phyloP scores from a whole-genome alignment of 2,329 filamentous ascomycete genomes.

The Xylariaceae sp. region DNA sequence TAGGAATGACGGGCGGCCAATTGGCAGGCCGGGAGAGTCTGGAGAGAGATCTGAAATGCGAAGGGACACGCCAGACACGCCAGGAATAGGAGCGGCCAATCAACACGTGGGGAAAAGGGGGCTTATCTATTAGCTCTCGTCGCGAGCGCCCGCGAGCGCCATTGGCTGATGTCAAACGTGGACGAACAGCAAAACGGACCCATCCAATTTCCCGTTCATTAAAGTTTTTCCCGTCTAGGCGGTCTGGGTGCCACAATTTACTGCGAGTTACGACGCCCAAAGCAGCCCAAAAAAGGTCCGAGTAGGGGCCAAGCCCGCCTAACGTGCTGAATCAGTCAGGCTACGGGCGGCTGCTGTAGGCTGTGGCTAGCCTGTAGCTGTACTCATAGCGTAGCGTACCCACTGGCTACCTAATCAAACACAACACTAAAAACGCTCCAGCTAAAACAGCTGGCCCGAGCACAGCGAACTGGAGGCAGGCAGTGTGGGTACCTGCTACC shows the following conservation, averaged over 20 bases:
- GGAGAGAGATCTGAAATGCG: not conserved
- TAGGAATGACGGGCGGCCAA: not conserved
- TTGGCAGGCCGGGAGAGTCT: too few species aligned
- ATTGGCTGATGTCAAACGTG: constrained; percentile 13
- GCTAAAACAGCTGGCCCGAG: too few species aligned
- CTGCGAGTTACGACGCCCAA: not conserved
- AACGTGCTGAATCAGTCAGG: not conserved
- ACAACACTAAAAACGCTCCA: too few species aligned
- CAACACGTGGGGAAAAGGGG: constrained; percentile 19
- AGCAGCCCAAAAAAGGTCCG: not conserved
- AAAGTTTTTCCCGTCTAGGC: constrained; percentile 12
- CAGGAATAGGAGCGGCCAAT: not conserved
- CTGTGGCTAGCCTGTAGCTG: not conserved
- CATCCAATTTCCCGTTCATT: constrained; percentile 23
- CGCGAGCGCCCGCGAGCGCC: not conserved
- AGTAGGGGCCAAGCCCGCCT: not conserved
- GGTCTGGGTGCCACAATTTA: not conserved
- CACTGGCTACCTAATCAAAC: too few species aligned
- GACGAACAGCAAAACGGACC: constrained; percentile 1
- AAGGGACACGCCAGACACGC: not conserved
- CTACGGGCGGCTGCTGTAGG: too few species aligned
- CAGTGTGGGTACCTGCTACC: too few species aligned
- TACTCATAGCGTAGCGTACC: too few species aligned
- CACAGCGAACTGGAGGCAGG: too few species aligned
- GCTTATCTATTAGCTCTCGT: constrained; percentile 16